Base-by-base conservation (phyloP, 192 early-diverging fungal genomes). In the Dispira simplex region DNA sequence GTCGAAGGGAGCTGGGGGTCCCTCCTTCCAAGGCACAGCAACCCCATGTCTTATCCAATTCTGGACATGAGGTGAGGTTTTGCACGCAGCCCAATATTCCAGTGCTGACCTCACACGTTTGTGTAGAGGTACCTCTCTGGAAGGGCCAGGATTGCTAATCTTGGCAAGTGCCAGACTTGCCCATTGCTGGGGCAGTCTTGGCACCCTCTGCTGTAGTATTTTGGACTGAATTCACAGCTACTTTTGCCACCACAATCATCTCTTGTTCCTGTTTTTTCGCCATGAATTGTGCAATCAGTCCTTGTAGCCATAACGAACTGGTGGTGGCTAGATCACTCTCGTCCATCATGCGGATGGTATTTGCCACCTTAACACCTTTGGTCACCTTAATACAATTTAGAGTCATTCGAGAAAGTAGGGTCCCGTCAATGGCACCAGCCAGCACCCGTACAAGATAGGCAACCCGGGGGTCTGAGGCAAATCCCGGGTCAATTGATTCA, bases 1-100 rank as follows among this genome's bases (percentile, higher is more conserved):
- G 8, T 55, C 21, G 20, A 55, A 55, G 10, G 53, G 53, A 9
- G 20, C 9, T 55, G 53, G 53, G 53, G 53, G 53, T 25, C 20
- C 11, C 11, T 55, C 53, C 20, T 55, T 55, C 53, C 53, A 55
- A 55, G 53, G 53, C 10, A 55, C 21, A 13, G 53, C 9, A 20
- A 55, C 20, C 11, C 53, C 53, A 9, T 55, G 53, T 55, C 8
- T 55, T 16, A 55, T 55, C 53, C 53, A 55, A 13, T 55, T 9
- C 9, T 21, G 20, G 10, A 55, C 53, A 13, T 13, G 53, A 25
- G 53, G 11, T 11, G 53, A 20, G 20, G 53, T 20, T 55, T 55
- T 55, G 46, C n/a, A 47, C 46, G 46, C 11, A 47, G 46, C 46
- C 46, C 46, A 47, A 47, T 13, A 13, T 11, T 47, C 46, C 46